Percentiles rank a stretch among this genome's conserved stretches.
Evolutionary conservation across 2,329 filamentous ascomycete genomes (phyloP).

Genomic region (Calonectria ilicicola): DNA sequence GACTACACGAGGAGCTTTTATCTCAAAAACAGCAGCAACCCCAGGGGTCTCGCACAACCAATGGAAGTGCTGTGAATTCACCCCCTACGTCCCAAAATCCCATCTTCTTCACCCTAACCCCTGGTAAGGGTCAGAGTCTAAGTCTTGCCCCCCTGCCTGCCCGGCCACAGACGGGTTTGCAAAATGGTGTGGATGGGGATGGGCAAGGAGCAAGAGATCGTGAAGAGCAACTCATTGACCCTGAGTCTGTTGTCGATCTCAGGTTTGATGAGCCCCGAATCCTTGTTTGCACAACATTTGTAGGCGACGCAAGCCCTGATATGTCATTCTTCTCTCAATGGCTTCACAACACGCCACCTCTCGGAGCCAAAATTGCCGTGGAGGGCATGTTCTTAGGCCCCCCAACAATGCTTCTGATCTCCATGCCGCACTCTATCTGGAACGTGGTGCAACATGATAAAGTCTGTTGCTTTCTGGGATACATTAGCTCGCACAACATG

Average conservation of each 20-base stretch:
- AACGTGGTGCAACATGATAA: constrained; percentile 75
- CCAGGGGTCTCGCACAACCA: constrained; percentile 57
- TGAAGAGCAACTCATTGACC: constrained; percentile 58
- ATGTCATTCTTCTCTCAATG: constrained; percentile 76
- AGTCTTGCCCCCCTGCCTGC: constrained; percentile 62
- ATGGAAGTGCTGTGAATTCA: constrained; percentile 56
- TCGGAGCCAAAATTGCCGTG: constrained; percentile 70
- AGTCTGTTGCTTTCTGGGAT: constrained; percentile 74
- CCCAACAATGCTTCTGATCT: constrained; percentile 74
- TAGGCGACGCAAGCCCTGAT: constrained; percentile 73
- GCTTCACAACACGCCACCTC: constrained; percentile 69
- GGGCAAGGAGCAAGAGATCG: constrained; percentile 35
- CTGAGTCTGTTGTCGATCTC: constrained; percentile 64
- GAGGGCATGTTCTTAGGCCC: constrained; percentile 77
- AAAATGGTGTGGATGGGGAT: constrained; percentile 44
- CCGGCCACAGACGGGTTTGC: constrained; percentile 42
- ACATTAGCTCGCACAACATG: constrained; percentile 76
- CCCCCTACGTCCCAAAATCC: constrained; percentile 55
- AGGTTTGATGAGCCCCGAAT: constrained; percentile 73
- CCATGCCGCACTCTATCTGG: constrained; percentile 74
- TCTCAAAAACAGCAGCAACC: constrained; percentile 56
- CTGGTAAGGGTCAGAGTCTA: constrained; percentile 64
- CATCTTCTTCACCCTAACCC: constrained; percentile 67
- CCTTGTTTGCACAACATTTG: constrained; percentile 75
- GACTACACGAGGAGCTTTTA: constrained; percentile 68